Evolutionary conservation across 257 asterid genomes (phyloP), one percentile per base, ranked within the genome.

Genomic region (Linaria vulgaris): DNA sequence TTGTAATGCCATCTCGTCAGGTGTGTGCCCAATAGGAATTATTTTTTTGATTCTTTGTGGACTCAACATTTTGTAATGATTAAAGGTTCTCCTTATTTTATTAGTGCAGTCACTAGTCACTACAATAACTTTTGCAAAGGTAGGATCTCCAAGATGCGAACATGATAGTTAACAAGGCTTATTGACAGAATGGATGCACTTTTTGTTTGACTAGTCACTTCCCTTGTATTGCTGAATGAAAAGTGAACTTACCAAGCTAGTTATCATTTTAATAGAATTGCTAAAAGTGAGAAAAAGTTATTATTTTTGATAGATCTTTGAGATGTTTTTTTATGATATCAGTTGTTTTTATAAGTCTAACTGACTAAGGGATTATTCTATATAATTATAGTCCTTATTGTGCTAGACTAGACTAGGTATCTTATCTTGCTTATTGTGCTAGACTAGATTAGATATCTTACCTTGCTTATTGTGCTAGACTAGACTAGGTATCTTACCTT

Each of bases 121-220:
- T 69, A 23, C 19, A 59, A 66, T 50, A 38, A 66, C 75, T 72
- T 78, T 76, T 63, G 59, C 37, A 72, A 70, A 81, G 76, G 59
- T 47, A 72, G 70, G 70, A 76, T 76, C 75, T 67, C 47, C 68
- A 58, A 48, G 76, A 78, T 78, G 79, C 59, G 73, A 57, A 76
- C 58, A 47, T 34, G 41, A 4, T 34, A 34, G 9, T 34, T 34
- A 61, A 45, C 45, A 54, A 19, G 30, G 51, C 53, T 62, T 49
- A 34, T 12, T 41, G 16, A 23, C 11, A 58, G 48, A 21, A 45
- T 46, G 39, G 22, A 58, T 55, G 16, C 41, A 45, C 69, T n/a
- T 63, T 57, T 56, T 54, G 52, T 55, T 56, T 16, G 16, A 68
- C 15, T 13, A 34, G 31, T 46, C 31, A 6, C 47, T 38, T 37